Evolutionary conservation across 352 stramenopile species (phyloP), one percentile per base, ranked within the genome.

Genomic region (Thalassiosira hispida): DNA sequence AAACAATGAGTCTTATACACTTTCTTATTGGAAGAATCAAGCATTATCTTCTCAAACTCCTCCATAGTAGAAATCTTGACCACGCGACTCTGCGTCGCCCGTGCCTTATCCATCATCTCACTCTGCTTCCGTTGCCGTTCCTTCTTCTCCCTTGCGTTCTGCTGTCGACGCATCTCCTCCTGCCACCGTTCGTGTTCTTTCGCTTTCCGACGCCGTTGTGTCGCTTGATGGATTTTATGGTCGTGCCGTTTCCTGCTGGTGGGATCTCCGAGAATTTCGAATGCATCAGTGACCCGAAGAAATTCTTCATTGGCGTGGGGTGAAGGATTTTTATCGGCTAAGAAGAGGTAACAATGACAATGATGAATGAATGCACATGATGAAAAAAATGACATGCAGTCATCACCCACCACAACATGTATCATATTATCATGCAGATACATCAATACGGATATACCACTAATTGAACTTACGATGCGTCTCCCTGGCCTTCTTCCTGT

Each of bases 291-390:
- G 11, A 81, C 56, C 0, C 31, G 46, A 23, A 63, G 53, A 27
- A 81, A 81, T 70, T 81, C 64, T 11, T 81, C 63, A 35, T 61
- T 71, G 16, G 73, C 71, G 22, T 73, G 22, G 11, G 44, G 64
- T 22, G 73, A 67, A 14, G 61, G 25, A 56, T 80, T 80, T 68
- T 80, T 80, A 52, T 80, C 72, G 14, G 72, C 55, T 64, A n/a
- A 11, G 25, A 42, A 40, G 25, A 61, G 12, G 16, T 11, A 33
- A 60, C 12, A 60, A 11, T n/a, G 9, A 16, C 11, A 53, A 53
- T 53, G 7, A 53, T 25, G 7, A n/a, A 29, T n/a, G n/a, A 27
- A 25, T 2, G n/a, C 22, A 27, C 40, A 49, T n/a, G 4, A n/a
- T 2, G 40, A 49, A 2, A 49, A 18, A 52, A 14, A 52, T 14